Conservation (phyloP, 1,284 basidiomycete genomes). For the Puccinia coronata region DNA sequence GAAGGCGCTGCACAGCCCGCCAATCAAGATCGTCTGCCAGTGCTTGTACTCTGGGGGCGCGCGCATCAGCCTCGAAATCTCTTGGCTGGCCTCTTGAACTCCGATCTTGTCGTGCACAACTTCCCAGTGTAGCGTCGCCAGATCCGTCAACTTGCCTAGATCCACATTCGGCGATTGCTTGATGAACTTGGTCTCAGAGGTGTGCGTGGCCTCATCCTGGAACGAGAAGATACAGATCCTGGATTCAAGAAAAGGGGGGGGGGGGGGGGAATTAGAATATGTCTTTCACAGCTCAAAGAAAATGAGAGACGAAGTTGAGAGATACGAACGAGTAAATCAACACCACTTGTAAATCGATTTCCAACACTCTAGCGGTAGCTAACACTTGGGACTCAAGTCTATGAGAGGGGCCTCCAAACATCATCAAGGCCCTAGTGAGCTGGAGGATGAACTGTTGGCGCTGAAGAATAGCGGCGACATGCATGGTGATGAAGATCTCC, state of each 20-base stretch:
- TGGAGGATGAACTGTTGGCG: conserved; percentile 89
- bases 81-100: conserved; percentile 73
- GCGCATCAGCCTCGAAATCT: conserved; percentile 76
- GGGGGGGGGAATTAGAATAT: background rate
- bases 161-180: conserved; percentile 72
- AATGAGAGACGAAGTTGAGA: no score
- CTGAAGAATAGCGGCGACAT: conserved; percentile 80
- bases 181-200: conserved; percentile 73
- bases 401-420: conserved; percentile 90
- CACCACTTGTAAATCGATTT: conserved; percentile 78
- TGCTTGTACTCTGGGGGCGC: conserved; percentile 64
- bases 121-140: conserved; percentile 77
- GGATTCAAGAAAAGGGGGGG: background rate
- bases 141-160: conserved; percentile 72
- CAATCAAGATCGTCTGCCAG: conserved; percentile 72
- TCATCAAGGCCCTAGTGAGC: conserved; percentile 85
- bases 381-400: conserved; percentile 83
- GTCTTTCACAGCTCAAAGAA: no score
- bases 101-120: conserved; percentile 83
- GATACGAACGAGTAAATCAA: conserved; percentile 64
- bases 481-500: conserved; percentile 79
- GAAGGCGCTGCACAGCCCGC: conserved; percentile 76
- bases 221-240: conserved; percentile 64
- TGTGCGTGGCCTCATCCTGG: conserved; percentile 78
- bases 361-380: conserved; percentile 79